Evolutionary conservation across 1,139 yeast genomes (phyloP), one percentile per base, ranked within the genome.

Genomic region (Yamadazyma dushanensis): DNA sequence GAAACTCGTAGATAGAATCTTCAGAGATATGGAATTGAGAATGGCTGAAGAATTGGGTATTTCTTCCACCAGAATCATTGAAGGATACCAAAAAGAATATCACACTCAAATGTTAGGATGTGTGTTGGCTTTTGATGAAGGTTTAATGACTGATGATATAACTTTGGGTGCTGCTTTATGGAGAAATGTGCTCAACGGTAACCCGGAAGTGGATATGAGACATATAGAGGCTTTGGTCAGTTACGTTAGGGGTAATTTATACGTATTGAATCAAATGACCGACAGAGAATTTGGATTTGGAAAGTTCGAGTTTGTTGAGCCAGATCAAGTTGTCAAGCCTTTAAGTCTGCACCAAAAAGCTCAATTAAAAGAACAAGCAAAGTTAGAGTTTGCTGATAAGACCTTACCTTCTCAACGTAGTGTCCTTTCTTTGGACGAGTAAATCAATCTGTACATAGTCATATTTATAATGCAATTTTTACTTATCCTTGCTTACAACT

Each of bases 201-300:
- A 87, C 57, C 79, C 80, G 23, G 83, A 87, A 46, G 80, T 84
- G 23, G 96, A 92, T 60, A 73, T 84, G 61, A 78, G 85, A 42
- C 90, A 87, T 45, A 66, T 94, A 29, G 97, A 90, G 58, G 92
- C 94, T 8, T 70, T 87, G 52, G 86, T 90, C 18, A 87, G 87
- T 46, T 90, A 90, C 56, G 83, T 89, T 29, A 80, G 97, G 57
- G 81, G 88, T 45, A 96, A 94, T 57, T 68, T 92, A 30, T 90
- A 89, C 54, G 92, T 90, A 8, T 70, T 92, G 51, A 85, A 84
- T 54, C 81, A 82, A 56, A 77, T 88, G 71, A 75, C 89, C 26
- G 98, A 94, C 58, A 74, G 95, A 46, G 96, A 90, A 50, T 89
- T 92, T 66, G 96, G 95, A 2, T 78, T 86, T 52, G 98, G 98